Evolutionary conservation across 2,329 filamentous ascomycete genomes (phyloP), one percentile per base, ranked within the genome.

Genomic region (Sporothrix curviconia): DNA sequence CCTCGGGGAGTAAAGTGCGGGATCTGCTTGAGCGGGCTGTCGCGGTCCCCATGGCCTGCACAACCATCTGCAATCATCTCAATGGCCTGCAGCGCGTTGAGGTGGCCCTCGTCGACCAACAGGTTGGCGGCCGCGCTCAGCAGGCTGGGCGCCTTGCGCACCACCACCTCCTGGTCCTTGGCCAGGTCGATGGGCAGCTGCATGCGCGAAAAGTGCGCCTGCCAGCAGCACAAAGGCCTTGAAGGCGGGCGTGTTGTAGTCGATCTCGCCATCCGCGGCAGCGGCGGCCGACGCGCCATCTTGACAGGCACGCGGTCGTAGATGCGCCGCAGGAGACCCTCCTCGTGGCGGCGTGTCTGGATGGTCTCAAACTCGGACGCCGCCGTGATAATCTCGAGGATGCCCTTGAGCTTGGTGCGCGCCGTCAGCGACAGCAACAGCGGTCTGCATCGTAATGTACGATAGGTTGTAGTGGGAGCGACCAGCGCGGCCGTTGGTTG

Each of bases 31-130:
- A 99, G 80, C 39, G 94, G 92, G 66, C 89, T 95, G 71, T 99
- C 94, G 58, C 92, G 88, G 74, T 99, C 92, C 94, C 94, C 90
- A 97, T 96, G 51, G 88, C 92, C 74, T 99, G 94, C 3, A 99
- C 92, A 55, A 95, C 90, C 94, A 99, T 99, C 70, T 99, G 94
- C 12, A n/a, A 90, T 95, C 82, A 99, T 90, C 71, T 99, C 94
- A 92, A 99, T 99, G 28, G 94, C 94, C 66, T 87, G 92, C 86
- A 96, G 95, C 60, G 94, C 92, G 69, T 99, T 99, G 61, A 99
- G 80, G 66, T 96, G 90, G 14, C 92, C 94, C 66, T 99, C 92
- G 0, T 92, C 96, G 9, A 91, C 96, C 36, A 99, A 81, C 15
- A 99, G 91, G 70, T 99, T 94, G 22, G 97, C 94, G 66, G 87